Conservation (phyloP, 371 early-diverging fungal genomes). For the Phascolomyces articulosus region DNA sequence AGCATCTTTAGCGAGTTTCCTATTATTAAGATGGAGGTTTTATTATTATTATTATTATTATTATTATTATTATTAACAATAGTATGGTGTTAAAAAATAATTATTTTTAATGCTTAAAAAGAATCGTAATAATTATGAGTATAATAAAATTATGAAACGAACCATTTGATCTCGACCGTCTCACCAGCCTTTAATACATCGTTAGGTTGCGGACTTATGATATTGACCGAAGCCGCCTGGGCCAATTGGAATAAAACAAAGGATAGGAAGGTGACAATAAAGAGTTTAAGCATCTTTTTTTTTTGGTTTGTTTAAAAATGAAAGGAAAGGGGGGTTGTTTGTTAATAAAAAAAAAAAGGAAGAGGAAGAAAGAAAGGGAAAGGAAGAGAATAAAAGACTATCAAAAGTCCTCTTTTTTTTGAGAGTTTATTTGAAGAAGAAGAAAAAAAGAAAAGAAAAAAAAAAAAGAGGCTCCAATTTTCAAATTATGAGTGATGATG, state of each 20-base stretch:
- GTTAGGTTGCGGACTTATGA: slow-evolving; percentile 30
- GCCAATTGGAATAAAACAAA: slow-evolving; percentile 21
- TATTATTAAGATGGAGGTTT: too few species aligned
- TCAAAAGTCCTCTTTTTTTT: not conserved
- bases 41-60: not conserved
- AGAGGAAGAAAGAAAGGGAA: slow-evolving; percentile 9
- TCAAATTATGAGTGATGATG: not conserved
- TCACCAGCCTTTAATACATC: slow-evolving; percentile 35
- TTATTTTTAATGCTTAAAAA: not conserved
- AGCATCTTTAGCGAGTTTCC: slow-evolving; percentile 10
- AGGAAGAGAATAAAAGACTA: not conserved
- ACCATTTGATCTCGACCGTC: slow-evolving; percentile 46
- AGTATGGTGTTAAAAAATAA: slow-evolving; percentile 4
- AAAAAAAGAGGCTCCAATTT: too few species aligned
- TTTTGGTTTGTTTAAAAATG: not conserved
- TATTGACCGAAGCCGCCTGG: slow-evolving; percentile 22
- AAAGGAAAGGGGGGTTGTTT: slow-evolving; percentile 19
- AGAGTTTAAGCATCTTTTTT: slow-evolving; percentile 12
- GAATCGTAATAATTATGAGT: too few species aligned
- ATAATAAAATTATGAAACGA: too few species aligned
- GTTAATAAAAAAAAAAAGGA: not conserved
- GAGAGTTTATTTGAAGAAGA: not conserved
- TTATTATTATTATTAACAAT: not conserved
- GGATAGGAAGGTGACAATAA: slow-evolving; percentile 15
- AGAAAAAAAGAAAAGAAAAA: too few species aligned